Evolutionary conservation across 345 rosid species (phyloP).

Genomic region (Dipteronia sinensis): DNA sequence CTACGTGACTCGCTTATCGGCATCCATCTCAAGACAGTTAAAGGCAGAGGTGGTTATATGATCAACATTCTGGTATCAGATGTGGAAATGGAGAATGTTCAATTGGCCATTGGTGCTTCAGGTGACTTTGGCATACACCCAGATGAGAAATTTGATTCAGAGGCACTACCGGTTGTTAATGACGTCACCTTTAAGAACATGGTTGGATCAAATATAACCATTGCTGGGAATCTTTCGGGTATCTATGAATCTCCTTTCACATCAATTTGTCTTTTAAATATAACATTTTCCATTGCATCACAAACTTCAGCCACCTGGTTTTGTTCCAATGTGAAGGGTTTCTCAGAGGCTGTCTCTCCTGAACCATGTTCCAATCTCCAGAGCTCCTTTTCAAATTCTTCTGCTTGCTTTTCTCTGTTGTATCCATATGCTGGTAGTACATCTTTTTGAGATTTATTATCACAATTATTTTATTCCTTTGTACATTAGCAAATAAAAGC

Average conservation of each 20-base stretch:
- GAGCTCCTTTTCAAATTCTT: slow-evolving; percentile 14
- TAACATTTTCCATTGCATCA: slow-evolving; percentile 43
- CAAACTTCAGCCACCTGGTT: slow-evolving; percentile 34
- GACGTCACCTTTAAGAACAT: slow-evolving; percentile 42
- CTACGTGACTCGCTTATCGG: slow-evolving; percentile 38
- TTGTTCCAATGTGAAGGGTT: slow-evolving; percentile 47
- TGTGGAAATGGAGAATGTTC: slow-evolving; percentile 35
- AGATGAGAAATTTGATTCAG: slow-evolving; percentile 40
- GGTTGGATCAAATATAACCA: slow-evolving; percentile 39
- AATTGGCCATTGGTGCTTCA: slow-evolving; percentile 37
- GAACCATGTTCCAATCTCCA: slow-evolving; percentile 42
- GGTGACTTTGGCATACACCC: slow-evolving; percentile 54
- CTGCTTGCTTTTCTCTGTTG: slow-evolving; percentile 16
- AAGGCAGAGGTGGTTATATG: slow-evolving; percentile 59
- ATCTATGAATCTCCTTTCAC: slow-evolving; percentile 48
- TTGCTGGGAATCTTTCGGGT: slow-evolving; percentile 47
- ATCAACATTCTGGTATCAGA: slow-evolving; percentile 41
- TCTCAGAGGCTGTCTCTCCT: slow-evolving; percentile 40
- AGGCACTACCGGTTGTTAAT: slow-evolving; percentile 42
- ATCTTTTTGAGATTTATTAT: background rate
- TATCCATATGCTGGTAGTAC: background rate
- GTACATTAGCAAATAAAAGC: slow-evolving; percentile 6
- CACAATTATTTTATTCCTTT: background rate
- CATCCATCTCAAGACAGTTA: slow-evolving; percentile 43
- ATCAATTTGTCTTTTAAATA: slow-evolving; percentile 43